Evolutionary conservation across 23 red algal species (phyloP).

Genomic region (Gracilaria gracilis): DNA sequence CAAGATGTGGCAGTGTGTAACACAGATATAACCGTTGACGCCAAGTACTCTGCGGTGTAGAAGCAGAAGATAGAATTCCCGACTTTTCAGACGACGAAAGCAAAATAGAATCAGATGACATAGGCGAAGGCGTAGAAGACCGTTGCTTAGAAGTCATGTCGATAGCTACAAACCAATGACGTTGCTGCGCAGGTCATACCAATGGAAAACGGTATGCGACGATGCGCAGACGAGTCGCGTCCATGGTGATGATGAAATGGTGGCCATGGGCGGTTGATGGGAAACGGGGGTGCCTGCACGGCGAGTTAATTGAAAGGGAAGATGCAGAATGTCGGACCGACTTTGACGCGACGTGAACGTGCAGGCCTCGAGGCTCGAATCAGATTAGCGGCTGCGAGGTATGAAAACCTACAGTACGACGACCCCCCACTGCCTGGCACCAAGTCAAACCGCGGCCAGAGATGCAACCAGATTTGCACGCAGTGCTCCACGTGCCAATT

Average conservation of each 20-base stretch:
- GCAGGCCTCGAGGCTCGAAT: background rate
- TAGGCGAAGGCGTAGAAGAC: background rate
- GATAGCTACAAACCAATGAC: background rate
- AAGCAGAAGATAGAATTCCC: background rate
- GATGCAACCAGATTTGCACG: background rate
- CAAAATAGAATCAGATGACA: background rate
- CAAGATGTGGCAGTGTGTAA: slow-evolving; percentile 60
- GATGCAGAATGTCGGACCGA: background rate
- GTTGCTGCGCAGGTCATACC: background rate
- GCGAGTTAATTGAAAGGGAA: slow-evolving; percentile 13
- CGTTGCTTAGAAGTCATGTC: background rate
- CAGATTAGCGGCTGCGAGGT: background rate
- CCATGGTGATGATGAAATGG: background rate
- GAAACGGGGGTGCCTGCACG: background rate
- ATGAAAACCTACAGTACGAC: background rate
- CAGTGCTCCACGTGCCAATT: slow-evolving; percentile 15
- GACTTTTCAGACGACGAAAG: slow-evolving; percentile 16
- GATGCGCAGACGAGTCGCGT: background rate
- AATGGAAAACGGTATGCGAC: background rate
- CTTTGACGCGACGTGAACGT: slow-evolving; percentile 9
- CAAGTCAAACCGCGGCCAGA: background rate
- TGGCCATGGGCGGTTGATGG: background rate
- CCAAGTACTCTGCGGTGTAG: background rate
- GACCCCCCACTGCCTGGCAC: background rate
- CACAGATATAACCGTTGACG: slow-evolving; percentile 29